Evolutionary conservation across 2,329 filamentous ascomycete species (phyloP).

Genomic region (Colletotrichum tamarilloi): DNA sequence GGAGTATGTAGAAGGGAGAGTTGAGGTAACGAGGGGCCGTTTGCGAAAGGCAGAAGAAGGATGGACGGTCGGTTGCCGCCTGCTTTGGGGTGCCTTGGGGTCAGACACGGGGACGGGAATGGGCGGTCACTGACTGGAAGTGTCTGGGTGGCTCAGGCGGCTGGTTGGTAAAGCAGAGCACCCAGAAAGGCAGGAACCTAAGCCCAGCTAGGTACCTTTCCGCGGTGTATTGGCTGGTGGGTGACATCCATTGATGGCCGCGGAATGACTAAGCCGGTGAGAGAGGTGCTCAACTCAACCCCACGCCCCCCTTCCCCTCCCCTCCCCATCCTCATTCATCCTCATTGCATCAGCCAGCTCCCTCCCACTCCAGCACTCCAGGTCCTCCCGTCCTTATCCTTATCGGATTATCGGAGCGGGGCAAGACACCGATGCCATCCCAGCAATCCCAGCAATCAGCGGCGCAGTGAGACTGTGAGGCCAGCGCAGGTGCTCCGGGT

Average conservation of each 20-base stretch:
- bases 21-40: conserved; percentile 33
- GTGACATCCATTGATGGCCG: background rate
- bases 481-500: conserved; percentile 22
- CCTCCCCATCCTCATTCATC: background rate
- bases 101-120: conserved; percentile 35
- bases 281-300: background rate
- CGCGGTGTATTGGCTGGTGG: background rate
- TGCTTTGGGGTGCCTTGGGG: conserved; percentile 31
- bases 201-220: conserved; percentile 3
- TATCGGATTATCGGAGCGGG: conserved; percentile 35
- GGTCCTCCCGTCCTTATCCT: conserved; percentile 27
- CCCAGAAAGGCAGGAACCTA: conserved; percentile 11
- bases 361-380: background rate
- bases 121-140: conserved; percentile 35
- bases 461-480: background rate
- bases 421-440: conserved; percentile 30
- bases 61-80: conserved; percentile 33
- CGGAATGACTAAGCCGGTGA: conserved; percentile 10
- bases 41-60: conserved; percentile 35
- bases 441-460: conserved; percentile 7
- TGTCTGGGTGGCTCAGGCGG: conserved; percentile 29
- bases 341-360: conserved; percentile 6
- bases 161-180: conserved; percentile 13
- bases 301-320: conserved; percentile 4
- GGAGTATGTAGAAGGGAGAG: conserved; percentile 36